Evolutionary conservation across 2,329 filamentous ascomycete genomes (phyloP).

Genomic region (Scedosporium apiospermum): DNA sequence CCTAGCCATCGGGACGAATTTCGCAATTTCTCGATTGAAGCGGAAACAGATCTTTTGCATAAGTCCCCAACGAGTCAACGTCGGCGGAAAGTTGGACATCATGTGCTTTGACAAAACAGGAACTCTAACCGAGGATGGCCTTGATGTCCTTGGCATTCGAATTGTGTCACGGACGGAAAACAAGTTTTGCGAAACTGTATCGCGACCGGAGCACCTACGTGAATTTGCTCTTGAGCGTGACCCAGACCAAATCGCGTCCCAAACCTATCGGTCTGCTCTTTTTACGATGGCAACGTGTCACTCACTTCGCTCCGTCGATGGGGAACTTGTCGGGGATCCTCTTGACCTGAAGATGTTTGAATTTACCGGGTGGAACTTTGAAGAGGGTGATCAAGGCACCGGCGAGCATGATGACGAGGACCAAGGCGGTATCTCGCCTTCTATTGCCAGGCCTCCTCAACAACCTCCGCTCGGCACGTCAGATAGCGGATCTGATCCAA

Average conservation of each 20-base stretch:
- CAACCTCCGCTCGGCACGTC: background rate
- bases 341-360: constrained; percentile 98
- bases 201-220: constrained; percentile 21
- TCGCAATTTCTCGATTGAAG: constrained; percentile 78
- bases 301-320: constrained; percentile 77
- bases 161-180: constrained; percentile 56
- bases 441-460: constrained; percentile 70
- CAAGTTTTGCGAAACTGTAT: constrained; percentile 67
- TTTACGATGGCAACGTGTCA: constrained; percentile 98
- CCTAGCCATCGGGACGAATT: constrained; percentile 91
- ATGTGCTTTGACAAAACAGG: constrained; percentile 99
- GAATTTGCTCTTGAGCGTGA: background rate
- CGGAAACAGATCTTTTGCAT: constrained; percentile 94
- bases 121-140: constrained; percentile 91
- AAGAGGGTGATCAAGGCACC: constrained; percentile 68
- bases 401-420: constrained; percentile 63
- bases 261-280: constrained; percentile 46
- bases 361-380: constrained; percentile 86
- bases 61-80: constrained; percentile 92
- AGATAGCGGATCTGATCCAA: background rate
- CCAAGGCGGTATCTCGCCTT: constrained; percentile 68
- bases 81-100: constrained; percentile 89
- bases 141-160: constrained; percentile 85
- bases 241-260: background rate
- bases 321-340: constrained; percentile 84